Conservation (phyloP, 1,139 yeast species). For the Kurtzmaniella quercitrusa region DNA sequence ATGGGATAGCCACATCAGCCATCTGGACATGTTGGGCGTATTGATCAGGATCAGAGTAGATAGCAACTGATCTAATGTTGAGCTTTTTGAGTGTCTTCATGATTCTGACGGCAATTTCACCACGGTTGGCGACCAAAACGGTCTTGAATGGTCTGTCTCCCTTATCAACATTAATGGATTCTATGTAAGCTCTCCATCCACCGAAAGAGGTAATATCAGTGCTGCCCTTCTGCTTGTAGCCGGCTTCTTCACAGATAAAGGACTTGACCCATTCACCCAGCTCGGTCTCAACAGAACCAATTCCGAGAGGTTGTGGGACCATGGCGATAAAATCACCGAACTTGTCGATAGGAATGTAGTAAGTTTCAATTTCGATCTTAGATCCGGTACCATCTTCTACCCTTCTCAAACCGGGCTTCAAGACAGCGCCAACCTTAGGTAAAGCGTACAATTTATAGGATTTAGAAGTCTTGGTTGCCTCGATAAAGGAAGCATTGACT, state of each 20-base stretch:
- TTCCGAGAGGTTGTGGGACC: slow-evolving; percentile 94
- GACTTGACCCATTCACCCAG: slow-evolving; percentile 85
- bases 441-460: slow-evolving; percentile 77
- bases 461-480: slow-evolving; percentile 65
- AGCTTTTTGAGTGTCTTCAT: slow-evolving; percentile 81
- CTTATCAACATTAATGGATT: slow-evolving; percentile 20
- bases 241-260: slow-evolving; percentile 88
- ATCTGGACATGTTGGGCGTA: slow-evolving; percentile 79
- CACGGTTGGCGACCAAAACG: slow-evolving; percentile 93
- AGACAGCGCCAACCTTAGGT: slow-evolving; percentile 74
- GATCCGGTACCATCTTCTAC: slow-evolving; percentile 52
- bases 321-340: slow-evolving; percentile 80
- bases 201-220: slow-evolving; percentile 78
- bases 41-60: slow-evolving; percentile 86
- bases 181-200: slow-evolving; percentile 74
- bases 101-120: slow-evolving; percentile 95
- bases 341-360: slow-evolving; percentile 69
- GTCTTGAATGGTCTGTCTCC: slow-evolving; percentile 62
- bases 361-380: slow-evolving; percentile 69
- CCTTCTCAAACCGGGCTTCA: slow-evolving; percentile 86
- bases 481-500: slow-evolving; percentile 72
- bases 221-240: slow-evolving; percentile 68
- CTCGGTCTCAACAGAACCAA: slow-evolving; percentile 82
- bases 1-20: slow-evolving; percentile 78
- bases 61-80: slow-evolving; percentile 76